Conservation (phyloP, 495 filamentous ascomycete genomes). For the Lentithecium fluviatile region DNA sequence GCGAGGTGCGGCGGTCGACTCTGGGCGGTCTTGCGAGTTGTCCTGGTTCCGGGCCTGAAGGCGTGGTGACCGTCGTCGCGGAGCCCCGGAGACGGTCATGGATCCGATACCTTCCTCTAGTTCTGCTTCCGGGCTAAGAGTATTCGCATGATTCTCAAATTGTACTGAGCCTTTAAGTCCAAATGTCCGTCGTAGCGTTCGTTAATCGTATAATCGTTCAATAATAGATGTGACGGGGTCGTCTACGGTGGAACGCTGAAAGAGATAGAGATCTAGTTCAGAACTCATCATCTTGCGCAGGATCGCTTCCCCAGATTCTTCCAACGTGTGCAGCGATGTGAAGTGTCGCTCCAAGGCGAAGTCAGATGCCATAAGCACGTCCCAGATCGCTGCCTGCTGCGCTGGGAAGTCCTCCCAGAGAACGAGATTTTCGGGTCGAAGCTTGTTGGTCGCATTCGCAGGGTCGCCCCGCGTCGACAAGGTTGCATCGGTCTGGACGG, state of each 20-base stretch:
- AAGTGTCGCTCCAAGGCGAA: too few species aligned
- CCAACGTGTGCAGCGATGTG: too few species aligned
- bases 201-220: constrained; percentile 1
- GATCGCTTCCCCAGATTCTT: neutral
- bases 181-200: constrained; percentile 23
- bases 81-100: constrained; percentile 9
- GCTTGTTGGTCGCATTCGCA: constrained; percentile 32
- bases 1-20: constrained; percentile 1
- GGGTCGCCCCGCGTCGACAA: constrained; percentile 26
- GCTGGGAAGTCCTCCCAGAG: too few species aligned
- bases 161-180: constrained; percentile 18
- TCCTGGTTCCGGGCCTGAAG: constrained; percentile 4
- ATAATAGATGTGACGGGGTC: too few species aligned
- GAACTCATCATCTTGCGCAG: too few species aligned
- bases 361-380: too few species aligned
- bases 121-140: constrained; percentile 29
- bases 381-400: too few species aligned
- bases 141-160: constrained; percentile 34
- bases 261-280: too few species aligned
- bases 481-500: constrained; percentile 24
- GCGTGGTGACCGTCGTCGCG: constrained; percentile 29
- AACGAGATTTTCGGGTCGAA: constrained; percentile 20
- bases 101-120: constrained; percentile 20
- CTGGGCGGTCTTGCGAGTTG: neutral
- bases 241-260: too few species aligned